These are phyloP conservation scores for Trichoderma cornu-damae DNA, from an alignment of 2,329 filamentous ascomycete genomes.

Conservation along the genomic window DNA sequence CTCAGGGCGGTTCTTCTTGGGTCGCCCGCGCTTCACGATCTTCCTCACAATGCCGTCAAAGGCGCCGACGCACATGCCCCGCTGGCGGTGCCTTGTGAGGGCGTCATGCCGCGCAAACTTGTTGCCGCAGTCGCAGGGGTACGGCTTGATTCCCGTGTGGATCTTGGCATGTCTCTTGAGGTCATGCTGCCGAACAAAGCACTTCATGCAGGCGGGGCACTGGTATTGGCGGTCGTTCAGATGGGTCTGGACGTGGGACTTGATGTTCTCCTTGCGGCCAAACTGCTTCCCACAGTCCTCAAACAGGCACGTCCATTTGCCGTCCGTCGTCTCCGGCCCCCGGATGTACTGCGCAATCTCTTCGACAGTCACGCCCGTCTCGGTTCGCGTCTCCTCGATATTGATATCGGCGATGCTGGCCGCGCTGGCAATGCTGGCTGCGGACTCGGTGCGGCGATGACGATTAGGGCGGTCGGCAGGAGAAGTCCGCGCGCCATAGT, in stretches of 20 bases:
- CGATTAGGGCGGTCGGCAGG: slow-evolving; percentile 26
- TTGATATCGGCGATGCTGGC: slow-evolving; percentile 58
- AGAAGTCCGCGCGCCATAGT: slow-evolving; percentile 17
- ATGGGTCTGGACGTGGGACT: slow-evolving; percentile 96
- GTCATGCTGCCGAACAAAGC: slow-evolving; percentile 95
- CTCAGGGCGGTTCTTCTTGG: slow-evolving; percentile 57
- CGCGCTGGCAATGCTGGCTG: slow-evolving; percentile 53
- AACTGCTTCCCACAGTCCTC: slow-evolving; percentile 83
- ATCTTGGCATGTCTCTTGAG: slow-evolving; percentile 97
- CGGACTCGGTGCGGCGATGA: slow-evolving; percentile 55
- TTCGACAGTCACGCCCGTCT: slow-evolving; percentile 82
- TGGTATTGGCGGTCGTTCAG: slow-evolving; percentile 93
- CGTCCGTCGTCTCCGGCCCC: slow-evolving; percentile 65
- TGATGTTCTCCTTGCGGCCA: slow-evolving; percentile 98
- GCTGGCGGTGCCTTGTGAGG: slow-evolving; percentile 85
- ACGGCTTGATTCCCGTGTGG: slow-evolving; percentile 91
- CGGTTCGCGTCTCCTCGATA: slow-evolving; percentile 60
- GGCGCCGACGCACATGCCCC: slow-evolving; percentile 93
- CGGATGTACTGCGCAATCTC: slow-evolving; percentile 73
- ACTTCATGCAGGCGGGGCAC: slow-evolving; percentile 89
- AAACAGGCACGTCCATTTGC: slow-evolving; percentile 73
- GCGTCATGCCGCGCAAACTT: slow-evolving; percentile 94
- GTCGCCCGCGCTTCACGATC: slow-evolving; percentile 57
- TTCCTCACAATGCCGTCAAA: slow-evolving; percentile 71
- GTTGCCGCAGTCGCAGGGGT: slow-evolving; percentile 89